A percentile compares a stretch with the other conserved stretches of the same genome.
Conservation (phyloP, 2,329 filamentous ascomycete species). For the Westerdykella sp. region DNA sequence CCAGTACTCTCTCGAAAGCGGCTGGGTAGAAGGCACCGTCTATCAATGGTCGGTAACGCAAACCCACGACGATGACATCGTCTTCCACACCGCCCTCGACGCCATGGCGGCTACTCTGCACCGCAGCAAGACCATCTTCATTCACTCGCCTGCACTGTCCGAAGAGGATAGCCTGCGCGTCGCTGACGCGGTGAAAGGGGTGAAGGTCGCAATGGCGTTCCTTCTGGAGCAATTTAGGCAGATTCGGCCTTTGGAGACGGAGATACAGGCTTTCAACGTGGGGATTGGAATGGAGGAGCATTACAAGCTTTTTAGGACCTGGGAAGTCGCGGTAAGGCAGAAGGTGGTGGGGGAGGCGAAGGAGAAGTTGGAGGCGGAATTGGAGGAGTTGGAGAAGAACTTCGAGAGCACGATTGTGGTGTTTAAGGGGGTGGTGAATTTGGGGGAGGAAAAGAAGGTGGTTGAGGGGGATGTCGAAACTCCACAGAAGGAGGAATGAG, state of each 20-base stretch:
- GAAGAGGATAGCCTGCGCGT: background rate
- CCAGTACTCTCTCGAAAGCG: conserved; percentile 5
- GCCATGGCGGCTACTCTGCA: conserved; percentile 1
- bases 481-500: too few species aligned
- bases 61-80: conserved; percentile 4
- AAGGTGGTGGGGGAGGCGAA: conserved; percentile 2
- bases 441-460: too few species aligned
- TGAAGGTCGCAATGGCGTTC: conserved; percentile 4
- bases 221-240: conserved; percentile 3
- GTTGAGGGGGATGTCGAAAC: too few species aligned
- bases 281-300: conserved; percentile 6
- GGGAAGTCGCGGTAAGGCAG: conserved; percentile 2
- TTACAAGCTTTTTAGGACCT: conserved; percentile 2
- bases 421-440: too few species aligned
- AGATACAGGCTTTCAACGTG: conserved; percentile 5
- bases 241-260: conserved; percentile 4
- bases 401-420: background rate
- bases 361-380: conserved; percentile 1
- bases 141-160: background rate
- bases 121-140: conserved; percentile 1
- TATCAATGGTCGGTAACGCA: conserved; percentile 5
- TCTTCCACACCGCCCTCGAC: conserved; percentile 2
- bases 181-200: conserved; percentile 2
- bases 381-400: conserved; percentile 2
- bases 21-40: conserved; percentile 6